Percentiles rank a stretch among this genome's conserved stretches.
Evolutionary conservation across 2,329 filamentous ascomycete genomes (phyloP).

Genomic region (Cyanodermella asteris): DNA sequence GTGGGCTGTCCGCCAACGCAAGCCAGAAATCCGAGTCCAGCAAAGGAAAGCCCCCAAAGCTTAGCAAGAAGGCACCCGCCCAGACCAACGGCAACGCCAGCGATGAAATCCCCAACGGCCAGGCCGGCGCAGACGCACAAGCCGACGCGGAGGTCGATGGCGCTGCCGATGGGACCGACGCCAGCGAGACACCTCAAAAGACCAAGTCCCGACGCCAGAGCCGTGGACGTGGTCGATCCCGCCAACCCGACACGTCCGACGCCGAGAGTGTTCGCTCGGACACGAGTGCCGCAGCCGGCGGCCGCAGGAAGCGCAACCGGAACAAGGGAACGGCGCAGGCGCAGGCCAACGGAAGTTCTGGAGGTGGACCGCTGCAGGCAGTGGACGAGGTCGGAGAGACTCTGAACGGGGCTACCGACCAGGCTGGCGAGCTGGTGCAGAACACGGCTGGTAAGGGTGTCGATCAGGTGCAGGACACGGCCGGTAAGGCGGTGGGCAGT

Average conservation of each 20-base stretch:
- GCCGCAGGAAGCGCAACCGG: conserved; percentile 32
- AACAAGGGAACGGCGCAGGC: conserved; percentile 24
- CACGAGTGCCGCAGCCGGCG: conserved; percentile 20
- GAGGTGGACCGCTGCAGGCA: conserved; percentile 28
- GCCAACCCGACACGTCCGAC: conserved; percentile 22
- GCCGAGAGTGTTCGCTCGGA: conserved; percentile 32
- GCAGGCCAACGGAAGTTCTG: conserved; percentile 13
- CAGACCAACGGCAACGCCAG: conserved; percentile 9
- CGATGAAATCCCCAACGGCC: conserved; percentile 12
- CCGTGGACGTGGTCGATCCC: conserved; percentile 23
- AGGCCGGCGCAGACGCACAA: conserved; percentile 22
- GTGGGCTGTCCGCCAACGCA: conserved; percentile 4
- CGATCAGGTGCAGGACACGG: conserved; percentile 16
- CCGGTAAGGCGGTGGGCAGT: conserved; percentile 20
- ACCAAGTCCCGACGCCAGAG: conserved; percentile 11
- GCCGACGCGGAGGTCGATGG: conserved; percentile 14
- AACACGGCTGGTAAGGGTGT: conserved; percentile 24
- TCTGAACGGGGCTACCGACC: conserved; percentile 27
- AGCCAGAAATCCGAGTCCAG: conserved; percentile 6
- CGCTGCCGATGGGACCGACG: conserved; percentile 11
- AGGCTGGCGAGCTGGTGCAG: conserved; percentile 16
- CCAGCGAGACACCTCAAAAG: conserved; percentile 13
- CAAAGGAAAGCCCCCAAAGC: conserved; percentile 7
- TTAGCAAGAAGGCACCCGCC: conserved; percentile 6
- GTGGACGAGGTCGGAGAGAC: conserved; percentile 35